phyloP scores from a whole-genome alignment of 768 basidiomycete species.

The Boletus pseudopeckii region DNA sequence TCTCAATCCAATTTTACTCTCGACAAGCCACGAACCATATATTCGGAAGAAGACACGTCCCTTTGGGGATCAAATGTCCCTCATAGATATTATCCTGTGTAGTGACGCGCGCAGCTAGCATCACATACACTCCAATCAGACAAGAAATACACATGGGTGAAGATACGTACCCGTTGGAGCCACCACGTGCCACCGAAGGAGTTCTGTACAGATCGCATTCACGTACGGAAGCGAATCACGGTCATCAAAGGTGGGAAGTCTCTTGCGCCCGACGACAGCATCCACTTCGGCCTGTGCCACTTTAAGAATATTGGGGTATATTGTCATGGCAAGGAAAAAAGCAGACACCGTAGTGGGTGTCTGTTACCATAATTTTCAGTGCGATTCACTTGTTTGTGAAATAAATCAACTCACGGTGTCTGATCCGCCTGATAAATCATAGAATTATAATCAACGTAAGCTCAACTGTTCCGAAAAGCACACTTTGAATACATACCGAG shows the following conservation, averaged over 20 bases:
- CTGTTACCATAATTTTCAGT: slow-evolving; percentile 9
- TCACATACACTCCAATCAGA: not conserved
- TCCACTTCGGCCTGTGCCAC: slow-evolving; percentile 15
- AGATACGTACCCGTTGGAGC: not conserved
- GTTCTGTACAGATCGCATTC: slow-evolving; percentile 15
- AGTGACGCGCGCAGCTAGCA: slow-evolving; percentile 1
- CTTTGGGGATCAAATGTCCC: slow-evolving; percentile 22
- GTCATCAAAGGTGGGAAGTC: slow-evolving; percentile 13
- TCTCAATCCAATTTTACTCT: not conserved
- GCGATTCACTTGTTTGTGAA: slow-evolving; percentile 2
- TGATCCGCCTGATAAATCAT: slow-evolving; percentile 22
- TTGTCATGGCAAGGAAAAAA: slow-evolving; percentile 20
- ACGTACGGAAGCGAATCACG: slow-evolving; percentile 15
- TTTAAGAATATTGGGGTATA: slow-evolving; percentile 6
- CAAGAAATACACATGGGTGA: not conserved
- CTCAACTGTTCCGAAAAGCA: not conserved
- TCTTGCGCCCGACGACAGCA: slow-evolving; percentile 1
- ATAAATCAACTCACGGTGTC: slow-evolving; percentile 19
- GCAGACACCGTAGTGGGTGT: slow-evolving; percentile 2
- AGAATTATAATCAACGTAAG: not conserved
- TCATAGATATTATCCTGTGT: slow-evolving; percentile 16
- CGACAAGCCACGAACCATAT: slow-evolving; percentile 3
- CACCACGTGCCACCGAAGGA: slow-evolving; percentile 5
- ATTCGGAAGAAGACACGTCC: not conserved
- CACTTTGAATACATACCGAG: slow-evolving; percentile 3